Conservation (phyloP, 108 stramenopile species). For the Fragilariopsis cylindrus region DNA sequence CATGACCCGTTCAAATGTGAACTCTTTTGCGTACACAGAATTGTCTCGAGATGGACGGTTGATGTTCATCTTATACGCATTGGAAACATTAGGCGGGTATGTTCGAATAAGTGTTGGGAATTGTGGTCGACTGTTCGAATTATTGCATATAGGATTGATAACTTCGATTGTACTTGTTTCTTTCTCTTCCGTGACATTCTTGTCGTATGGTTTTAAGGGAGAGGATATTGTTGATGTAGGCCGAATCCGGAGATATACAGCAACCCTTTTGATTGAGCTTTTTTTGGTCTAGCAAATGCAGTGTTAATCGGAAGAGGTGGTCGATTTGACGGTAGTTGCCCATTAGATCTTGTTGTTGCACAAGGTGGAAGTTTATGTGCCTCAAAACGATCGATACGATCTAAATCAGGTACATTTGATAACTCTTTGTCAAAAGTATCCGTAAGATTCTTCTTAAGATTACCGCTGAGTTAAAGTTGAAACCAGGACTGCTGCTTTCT, state of each 20-base stretch:
- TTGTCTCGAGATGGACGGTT: slow-evolving; percentile 28
- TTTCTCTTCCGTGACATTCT: slow-evolving; percentile 20
- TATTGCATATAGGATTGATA: slow-evolving; percentile 11
- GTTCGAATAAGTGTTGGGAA: slow-evolving; percentile 66
- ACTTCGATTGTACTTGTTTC: slow-evolving; percentile 55
- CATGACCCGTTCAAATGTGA: slow-evolving; percentile 71
- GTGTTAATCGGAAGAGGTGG: neutral
- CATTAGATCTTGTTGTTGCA: neutral
- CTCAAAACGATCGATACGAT: neutral
- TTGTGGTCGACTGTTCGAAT: neutral
- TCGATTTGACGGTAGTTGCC: neutral
- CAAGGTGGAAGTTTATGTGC: neutral
- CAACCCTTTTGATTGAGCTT: slow-evolving; percentile 21
- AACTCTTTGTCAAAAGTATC: slow-evolving; percentile 32
- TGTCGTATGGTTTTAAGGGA: neutral
- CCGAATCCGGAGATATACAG: slow-evolving; percentile 71
- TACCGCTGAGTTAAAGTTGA: slow-evolving; percentile 3
- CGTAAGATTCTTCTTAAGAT: slow-evolving; percentile 20
- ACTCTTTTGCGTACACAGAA: slow-evolving; percentile 54
- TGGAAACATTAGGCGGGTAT: slow-evolving; percentile 66
- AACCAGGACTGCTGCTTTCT: slow-evolving; percentile 11
- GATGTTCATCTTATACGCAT: slow-evolving; percentile 55
- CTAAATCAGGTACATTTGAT: neutral
- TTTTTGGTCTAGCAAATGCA: neutral
- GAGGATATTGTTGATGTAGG: slow-evolving; percentile 30